These are phyloP conservation scores for Beauveria bassiana DNA, from an alignment of 2,329 filamentous ascomycete genomes.

Conservation along the genomic window DNA sequence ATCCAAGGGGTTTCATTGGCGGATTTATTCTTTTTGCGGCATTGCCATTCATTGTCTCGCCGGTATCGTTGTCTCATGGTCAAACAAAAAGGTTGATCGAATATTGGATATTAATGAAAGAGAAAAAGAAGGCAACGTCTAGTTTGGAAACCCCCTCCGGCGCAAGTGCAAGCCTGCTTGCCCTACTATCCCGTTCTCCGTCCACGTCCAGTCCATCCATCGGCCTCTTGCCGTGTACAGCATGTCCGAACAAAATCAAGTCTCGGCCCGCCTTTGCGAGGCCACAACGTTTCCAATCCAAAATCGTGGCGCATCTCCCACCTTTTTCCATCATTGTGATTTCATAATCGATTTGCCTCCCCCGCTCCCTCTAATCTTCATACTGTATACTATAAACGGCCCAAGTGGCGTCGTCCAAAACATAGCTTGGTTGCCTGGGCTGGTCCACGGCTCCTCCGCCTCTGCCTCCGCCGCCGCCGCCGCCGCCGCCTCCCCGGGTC, in stretches of 20 bases:
- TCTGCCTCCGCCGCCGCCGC: not conserved
- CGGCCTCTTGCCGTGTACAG: not conserved
- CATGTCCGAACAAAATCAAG: not conserved
- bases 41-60: not conserved
- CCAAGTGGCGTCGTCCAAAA: slow-evolving; percentile 2
- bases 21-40: not conserved
- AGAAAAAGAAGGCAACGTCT: not conserved
- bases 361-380: not conserved
- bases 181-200: not conserved
- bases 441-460: not conserved
- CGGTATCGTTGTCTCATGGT: not conserved
- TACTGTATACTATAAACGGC: not conserved
- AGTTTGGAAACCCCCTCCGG: not conserved
- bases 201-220: not conserved
- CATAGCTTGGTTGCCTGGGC: not conserved
- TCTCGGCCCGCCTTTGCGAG: not conserved
- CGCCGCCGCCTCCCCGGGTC: not conserved
- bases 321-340: not conserved
- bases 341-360: not conserved
- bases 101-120: not conserved
- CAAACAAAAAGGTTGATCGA: no score
- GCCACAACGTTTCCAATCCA: not conserved
- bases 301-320: not conserved
- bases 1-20: not conserved
- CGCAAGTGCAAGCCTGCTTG: not conserved